Base-by-base conservation (phyloP, 345 rosid genomes). In the Eutrema yunnanense region DNA sequence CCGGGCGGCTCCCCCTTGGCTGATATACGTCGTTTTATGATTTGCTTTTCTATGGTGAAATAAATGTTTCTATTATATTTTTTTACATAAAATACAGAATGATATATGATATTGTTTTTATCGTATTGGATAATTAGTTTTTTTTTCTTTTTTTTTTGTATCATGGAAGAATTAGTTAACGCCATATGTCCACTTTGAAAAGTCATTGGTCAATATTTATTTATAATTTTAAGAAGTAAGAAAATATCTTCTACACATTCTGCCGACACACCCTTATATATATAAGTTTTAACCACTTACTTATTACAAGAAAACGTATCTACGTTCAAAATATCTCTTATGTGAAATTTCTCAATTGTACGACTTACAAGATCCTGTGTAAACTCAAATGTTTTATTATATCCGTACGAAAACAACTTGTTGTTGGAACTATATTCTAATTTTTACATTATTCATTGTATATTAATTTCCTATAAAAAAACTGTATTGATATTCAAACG, bases 1-100 rank as follows among this genome's bases (percentile, higher is more conserved):
- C 66, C 73, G 36, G 37, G 72, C 72, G 63, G 73, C 73, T 19
- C 22, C 22, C 22, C 22, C 22, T 68, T 32, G 63, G 46, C 55
- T 69, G 13, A 30, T 14, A n/a, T 65, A 14, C 27, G 6, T 50
- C 14, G 34, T 36, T 36, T 50, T 26, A 41, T 27, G 13, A 41
- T 26, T 36, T 49, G 46, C 36, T 66, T 65, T 68, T 69, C 16
- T 12, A 11, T 16, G 12, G 36, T 19, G 3, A 11, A 27, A 32
- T 4, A 38, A 26, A 44, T 32, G 4, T 42, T 56, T 55, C 3
- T 44, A 3, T 14, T 14, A 32, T 6, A 52, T 13, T 61, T 41
- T 2, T n/a, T 27, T 36, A 19, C 2, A 6, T 37, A 8, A 9
- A 9, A 10, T 32, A 30, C 3, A 56, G 41, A 41, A 67, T 42